Evolutionary conservation across 2,329 filamentous ascomycete genomes (phyloP), one percentile per base, ranked within the genome.

Genomic region (Calonectria pseudoturangicola): DNA sequence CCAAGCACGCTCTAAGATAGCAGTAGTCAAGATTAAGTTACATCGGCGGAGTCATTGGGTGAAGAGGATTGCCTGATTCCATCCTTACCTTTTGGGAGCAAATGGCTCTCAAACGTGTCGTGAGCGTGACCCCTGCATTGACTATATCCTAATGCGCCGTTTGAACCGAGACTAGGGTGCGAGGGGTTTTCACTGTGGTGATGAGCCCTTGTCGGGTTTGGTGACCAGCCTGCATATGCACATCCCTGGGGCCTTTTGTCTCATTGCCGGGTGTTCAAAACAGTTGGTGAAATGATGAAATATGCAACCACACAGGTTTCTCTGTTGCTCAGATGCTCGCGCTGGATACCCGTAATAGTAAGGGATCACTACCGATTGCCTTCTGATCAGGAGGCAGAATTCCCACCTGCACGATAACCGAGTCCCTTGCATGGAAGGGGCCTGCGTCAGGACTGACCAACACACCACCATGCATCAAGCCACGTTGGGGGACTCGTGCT

Each of bases 401-500:
- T 54, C 18, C 47, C 36, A 43, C 15, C 48, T 66, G 64, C 64
- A 54, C 41, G 41, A 48, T 60, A 2, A 36, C 25, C 8, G 65
- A 60, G 50, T 48, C 36, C 45, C 67, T 47, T 70, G 48, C 68
- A 66, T 45, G 60, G 62, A 28, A 51, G 51, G 66, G 9, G 28
- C 30, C 30, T 27, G 28, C 51, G 47, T 15, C 36, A 28, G 13
- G 43, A 50, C 33, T 45, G 50, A 67, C 68, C 48, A 67, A 68
- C 71, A 70, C 43, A 54, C 67, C 43, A 54, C 67, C 66, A 68
- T 65, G 13, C 50, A 65, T 36, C 51, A 39, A 41, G 50, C 47
- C 66, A 69, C 47, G 16, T 62, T 69, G n/a, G 27, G 56, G 36
- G 25, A 27, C 48, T 51, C 25, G 36, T 30, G 13, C 21, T 36